Evolutionary conservation across 768 basidiomycete genomes (phyloP).

Genomic region (Psilocybe sp.): DNA sequence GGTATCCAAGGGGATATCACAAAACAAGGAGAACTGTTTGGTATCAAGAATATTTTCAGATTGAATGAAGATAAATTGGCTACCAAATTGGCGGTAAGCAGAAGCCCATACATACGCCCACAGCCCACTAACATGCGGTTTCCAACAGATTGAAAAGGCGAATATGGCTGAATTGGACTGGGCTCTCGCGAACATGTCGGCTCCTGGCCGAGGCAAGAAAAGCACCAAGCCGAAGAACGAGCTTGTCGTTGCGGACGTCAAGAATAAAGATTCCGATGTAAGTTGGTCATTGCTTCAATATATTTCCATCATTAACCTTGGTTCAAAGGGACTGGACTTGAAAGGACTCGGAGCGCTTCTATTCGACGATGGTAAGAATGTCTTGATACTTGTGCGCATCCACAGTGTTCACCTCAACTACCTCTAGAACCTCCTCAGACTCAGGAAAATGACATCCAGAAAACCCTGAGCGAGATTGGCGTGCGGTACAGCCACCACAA

Average conservation of each 20-base stretch:
- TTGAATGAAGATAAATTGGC: slow-evolving; percentile 67
- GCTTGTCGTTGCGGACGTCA: slow-evolving; percentile 44
- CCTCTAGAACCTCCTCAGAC: slow-evolving; percentile 28
- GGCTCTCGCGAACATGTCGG: slow-evolving; percentile 66
- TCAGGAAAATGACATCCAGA: slow-evolving; percentile 48
- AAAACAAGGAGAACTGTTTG: slow-evolving; percentile 82
- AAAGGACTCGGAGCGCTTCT: slow-evolving; percentile 64
- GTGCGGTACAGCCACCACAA: slow-evolving; percentile 76
- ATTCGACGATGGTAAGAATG: slow-evolving; percentile 63
- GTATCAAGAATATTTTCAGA: slow-evolving; percentile 81
- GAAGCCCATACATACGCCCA: too few relatives aligned
- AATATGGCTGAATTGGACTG: slow-evolving; percentile 75
- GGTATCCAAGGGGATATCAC: slow-evolving; percentile 77
- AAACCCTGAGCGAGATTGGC: slow-evolving; percentile 56
- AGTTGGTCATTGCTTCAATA: background rate
- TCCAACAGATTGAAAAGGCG: slow-evolving; percentile 73
- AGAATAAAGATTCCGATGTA: slow-evolving; percentile 35
- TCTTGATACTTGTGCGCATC: background rate
- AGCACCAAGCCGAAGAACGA: slow-evolving; percentile 28
- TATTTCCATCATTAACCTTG: background rate
- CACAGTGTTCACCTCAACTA: slow-evolving; percentile 22
- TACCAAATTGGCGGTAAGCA: slow-evolving; percentile 69
- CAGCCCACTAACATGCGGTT: background rate
- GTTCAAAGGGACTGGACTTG: slow-evolving; percentile 42
- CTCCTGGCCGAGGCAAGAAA: slow-evolving; percentile 22